These are phyloP conservation scores for Ophiosphaerella herpotricha DNA, from an alignment of 2,329 filamentous ascomycete genomes.

Conservation along the genomic window DNA sequence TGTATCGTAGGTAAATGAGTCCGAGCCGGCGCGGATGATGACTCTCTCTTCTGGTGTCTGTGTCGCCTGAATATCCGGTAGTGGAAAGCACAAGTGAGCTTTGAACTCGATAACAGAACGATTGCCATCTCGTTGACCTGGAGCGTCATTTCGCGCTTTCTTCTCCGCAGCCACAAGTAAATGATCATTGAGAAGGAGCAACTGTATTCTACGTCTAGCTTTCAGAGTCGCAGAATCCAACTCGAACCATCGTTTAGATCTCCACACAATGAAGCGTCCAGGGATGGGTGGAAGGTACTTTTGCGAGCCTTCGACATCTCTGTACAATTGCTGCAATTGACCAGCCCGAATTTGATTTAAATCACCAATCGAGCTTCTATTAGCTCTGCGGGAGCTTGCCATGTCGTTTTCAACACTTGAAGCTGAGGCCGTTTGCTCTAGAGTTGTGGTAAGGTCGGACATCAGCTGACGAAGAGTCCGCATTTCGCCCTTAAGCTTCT, in stretches of 20 bases:
- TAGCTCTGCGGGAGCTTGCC: constrained; percentile 59
- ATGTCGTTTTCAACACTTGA: constrained; percentile 43
- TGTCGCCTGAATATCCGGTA: constrained; percentile 90
- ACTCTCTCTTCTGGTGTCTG: constrained; percentile 72
- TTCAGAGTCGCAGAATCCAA: constrained; percentile 98
- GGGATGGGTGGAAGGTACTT: constrained; percentile 91
- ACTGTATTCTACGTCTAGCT: constrained; percentile 82
- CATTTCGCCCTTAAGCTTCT: constrained; percentile 97
- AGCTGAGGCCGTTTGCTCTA: constrained; percentile 53
- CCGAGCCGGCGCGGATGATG: constrained; percentile 85
- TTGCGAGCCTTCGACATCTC: constrained; percentile 95
- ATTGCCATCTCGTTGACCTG: constrained; percentile 50
- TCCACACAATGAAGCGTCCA: constrained; percentile 91
- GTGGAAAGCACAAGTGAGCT: constrained; percentile 90
- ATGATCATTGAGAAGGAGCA: constrained; percentile 94
- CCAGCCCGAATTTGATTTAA: constrained; percentile 70
- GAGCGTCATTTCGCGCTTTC: constrained; percentile 78
- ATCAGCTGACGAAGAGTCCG: constrained; percentile 85
- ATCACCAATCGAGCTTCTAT: constrained; percentile 85
- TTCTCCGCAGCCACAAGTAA: constrained; percentile 92
- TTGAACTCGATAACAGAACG: constrained; percentile 68
- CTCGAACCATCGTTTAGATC: constrained; percentile 93
- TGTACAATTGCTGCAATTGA: constrained; percentile 82
- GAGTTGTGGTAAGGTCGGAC: constrained; percentile 73
- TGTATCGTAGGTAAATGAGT: constrained; percentile 93